Evolutionary conservation across 257 asterid genomes (phyloP).

Genomic region (Marsdenia floribunda): DNA sequence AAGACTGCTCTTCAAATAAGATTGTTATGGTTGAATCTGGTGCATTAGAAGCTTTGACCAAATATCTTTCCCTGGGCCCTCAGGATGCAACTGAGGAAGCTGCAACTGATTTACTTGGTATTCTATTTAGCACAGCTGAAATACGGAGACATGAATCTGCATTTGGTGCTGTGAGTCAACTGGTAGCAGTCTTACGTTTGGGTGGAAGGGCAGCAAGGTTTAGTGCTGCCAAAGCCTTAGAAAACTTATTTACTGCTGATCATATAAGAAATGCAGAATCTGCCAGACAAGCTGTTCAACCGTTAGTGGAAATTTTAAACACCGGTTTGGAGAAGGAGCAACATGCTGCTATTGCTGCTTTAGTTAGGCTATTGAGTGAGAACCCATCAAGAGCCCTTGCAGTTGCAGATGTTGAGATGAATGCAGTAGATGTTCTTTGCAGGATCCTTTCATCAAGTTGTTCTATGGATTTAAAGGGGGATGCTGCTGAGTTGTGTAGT

Average conservation of each 20-base stretch:
- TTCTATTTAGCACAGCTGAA: conserved; percentile 90
- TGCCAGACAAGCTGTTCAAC: conserved; percentile 93
- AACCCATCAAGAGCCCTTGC: conserved; percentile 91
- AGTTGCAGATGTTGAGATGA: conserved; percentile 95
- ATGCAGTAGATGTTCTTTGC: conserved; percentile 88
- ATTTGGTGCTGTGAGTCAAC: conserved; percentile 92
- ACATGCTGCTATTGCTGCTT: conserved; percentile 97
- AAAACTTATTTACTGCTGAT: conserved; percentile 89
- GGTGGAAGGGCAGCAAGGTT: conserved; percentile 97
- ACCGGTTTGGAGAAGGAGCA: conserved; percentile 98
- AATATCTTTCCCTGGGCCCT: conserved; percentile 89
- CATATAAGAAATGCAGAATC: conserved; percentile 95
- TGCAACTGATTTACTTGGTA: conserved; percentile 94
- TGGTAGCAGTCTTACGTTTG: conserved; percentile 88
- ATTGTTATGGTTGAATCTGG: conserved; percentile 94
- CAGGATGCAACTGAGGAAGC: conserved; percentile 98
- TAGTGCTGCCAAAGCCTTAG: conserved; percentile 98
- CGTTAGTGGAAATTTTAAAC: conserved; percentile 84
- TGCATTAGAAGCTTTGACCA: conserved; percentile 90
- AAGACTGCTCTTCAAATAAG: conserved; percentile 81
- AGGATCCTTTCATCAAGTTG: conserved; percentile 74
- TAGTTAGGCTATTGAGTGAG: conserved; percentile 78
- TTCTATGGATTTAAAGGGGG: conserved; percentile 93
- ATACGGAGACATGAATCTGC: conserved; percentile 96
- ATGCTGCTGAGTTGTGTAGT: conserved; percentile 84